Base-by-base conservation (phyloP, 345 rosid genomes). In the Populus alba region DNA sequence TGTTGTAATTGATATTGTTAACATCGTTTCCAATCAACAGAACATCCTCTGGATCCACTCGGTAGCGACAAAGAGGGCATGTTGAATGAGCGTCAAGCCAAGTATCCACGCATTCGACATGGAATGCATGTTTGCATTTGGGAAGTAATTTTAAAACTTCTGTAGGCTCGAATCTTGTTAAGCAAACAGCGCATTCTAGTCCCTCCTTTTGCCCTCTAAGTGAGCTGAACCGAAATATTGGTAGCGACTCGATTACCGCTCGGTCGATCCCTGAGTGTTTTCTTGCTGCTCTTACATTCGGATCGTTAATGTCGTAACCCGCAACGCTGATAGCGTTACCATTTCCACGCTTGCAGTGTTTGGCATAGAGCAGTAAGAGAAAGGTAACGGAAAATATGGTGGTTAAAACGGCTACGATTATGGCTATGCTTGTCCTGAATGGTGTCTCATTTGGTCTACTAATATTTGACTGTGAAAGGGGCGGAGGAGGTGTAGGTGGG, bases 81-180 rank as follows among this genome's bases (percentile, higher is more conserved):
- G 98, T 93, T 38, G 97, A 95, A 69, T 93, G 98, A 1, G 91
- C 94, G 75, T 95, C 98, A 15, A 95, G 98, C 98, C 98, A 95
- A 35, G 97, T 93, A 78, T 93, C 98, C 31, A 95, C 93, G 72
- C 98, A 93, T 71, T 95, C 98, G 47, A 92, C 94, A 77, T 95
- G 98, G 79, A 95, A 95, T 1, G 97, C 98, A 77, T 95, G 98
- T 81, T 90, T 89, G 78, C 98, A 95, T 82, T 93, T 95, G 27
- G 98, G 98, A 1, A 93, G 68, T 51, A 95, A 83, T 72, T 92
- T 67, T 11, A 95, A 76, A 4, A 92, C 89, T 67, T 95, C 97
- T 1, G 79, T 71, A 1, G 88, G 83, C 41, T 95, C 91, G 79
- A 95, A 95, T 71, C 85, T 86, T 22, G 87, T 77, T 2, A 95